Evolutionary conservation across 1,284 basidiomycete species (phyloP), one percentile per base, ranked within the genome.

Genomic region (Cryptococcus sp.): DNA sequence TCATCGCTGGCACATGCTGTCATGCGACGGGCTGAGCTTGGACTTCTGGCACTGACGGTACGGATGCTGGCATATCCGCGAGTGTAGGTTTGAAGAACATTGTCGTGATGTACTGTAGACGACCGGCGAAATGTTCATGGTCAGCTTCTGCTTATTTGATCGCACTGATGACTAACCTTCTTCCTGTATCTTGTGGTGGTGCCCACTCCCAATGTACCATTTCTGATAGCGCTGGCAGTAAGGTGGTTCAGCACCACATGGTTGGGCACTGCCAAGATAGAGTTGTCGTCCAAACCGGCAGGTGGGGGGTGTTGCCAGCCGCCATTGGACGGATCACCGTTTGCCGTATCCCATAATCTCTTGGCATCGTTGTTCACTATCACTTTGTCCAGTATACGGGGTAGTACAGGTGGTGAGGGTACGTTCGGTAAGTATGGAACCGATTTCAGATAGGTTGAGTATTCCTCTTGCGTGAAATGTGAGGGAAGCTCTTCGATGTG

Each of bases 171-270:
- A 57, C 81, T 49, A 52, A 91, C 90, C 87, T 99, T 99, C 80
- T 91, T 86, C 79, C 88, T 83, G 82, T 98, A 99, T 71, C 95
- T 82, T 47, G 90, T 94, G 54, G 95, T 97, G 54, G 88, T 93
- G 16, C 90, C 94, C 1, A 98, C 93, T 40, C 93, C 93, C 47
- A 99, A 80, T 47, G 95, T 92, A 3, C 93, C 93, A 74, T 94
- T 92, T 77, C 88, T 85, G 70, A 99, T 99, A 61, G 93, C 91
- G 75, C 91, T 95, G 52, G 95, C 98, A 62, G 93, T 93, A 59
- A 99, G 80, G 78, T 99, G 96, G 67, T 97, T 93, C 64, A 99
- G 82, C 43, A 98, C 93, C 39, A 93, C 93, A 79, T 98, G 95
- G 55, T 88, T 91, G 20, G 93, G 93, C 19, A 96, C 93, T 8